These are phyloP conservation scores for Sporopachydermia lactativora DNA, from an alignment of 805 yeast genomes.

Conservation along the genomic window DNA sequence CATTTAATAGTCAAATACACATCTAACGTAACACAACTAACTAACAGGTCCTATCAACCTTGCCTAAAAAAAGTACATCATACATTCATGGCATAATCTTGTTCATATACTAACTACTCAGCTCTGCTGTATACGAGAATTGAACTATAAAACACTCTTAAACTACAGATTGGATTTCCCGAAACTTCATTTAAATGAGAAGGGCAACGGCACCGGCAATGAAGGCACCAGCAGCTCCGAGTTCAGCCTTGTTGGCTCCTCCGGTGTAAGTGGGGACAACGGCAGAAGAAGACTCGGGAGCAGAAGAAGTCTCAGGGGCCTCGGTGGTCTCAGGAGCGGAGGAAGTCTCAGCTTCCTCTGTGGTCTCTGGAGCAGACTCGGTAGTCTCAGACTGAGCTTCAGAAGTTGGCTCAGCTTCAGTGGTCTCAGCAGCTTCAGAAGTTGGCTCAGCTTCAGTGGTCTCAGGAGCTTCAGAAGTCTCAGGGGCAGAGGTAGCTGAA, in stretches of 20 bases:
- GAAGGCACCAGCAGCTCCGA: slow-evolving; percentile 3
- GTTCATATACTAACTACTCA: no score
- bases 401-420: no score
- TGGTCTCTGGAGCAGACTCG: slow-evolving; percentile 7
- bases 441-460: no score
- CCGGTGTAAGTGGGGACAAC: slow-evolving; percentile 5
- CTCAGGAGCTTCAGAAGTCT: slow-evolving; percentile 1
- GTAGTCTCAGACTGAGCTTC: slow-evolving; percentile 16
- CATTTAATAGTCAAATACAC: no score
- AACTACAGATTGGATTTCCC: no score
- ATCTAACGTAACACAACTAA: no score
- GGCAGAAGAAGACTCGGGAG: slow-evolving; percentile 12
- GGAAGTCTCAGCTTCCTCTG: slow-evolving; percentile 12
- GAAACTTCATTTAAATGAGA: background rate
- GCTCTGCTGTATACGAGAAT: no score
- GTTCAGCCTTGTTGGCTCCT: slow-evolving; percentile 7
- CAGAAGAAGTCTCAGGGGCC: slow-evolving; percentile 13
- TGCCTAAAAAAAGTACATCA: no score
- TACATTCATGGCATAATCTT: no score
- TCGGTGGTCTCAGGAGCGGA: slow-evolving; percentile 7
- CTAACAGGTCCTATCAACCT: no score
- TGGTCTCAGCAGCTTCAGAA: no score
- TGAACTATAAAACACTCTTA: no score
- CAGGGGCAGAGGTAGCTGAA: background rate
- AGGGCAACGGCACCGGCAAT: slow-evolving; percentile 4